Evolutionary conservation across 495 filamentous ascomycete species (phyloP).

Genomic region (Sabuloglossum arenarium): DNA sequence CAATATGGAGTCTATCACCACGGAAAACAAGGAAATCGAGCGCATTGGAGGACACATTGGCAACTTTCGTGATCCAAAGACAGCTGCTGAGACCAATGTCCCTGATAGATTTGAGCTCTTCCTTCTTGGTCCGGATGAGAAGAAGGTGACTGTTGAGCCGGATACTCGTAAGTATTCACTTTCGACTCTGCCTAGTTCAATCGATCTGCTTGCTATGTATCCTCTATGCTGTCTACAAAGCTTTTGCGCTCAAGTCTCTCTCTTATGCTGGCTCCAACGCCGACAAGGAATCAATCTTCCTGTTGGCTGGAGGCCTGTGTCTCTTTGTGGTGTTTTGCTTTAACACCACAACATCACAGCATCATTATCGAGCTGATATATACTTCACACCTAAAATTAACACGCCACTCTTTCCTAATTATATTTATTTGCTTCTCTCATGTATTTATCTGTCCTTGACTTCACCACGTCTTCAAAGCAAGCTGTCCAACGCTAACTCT

Average conservation of each 20-base stretch:
- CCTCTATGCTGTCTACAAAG: too few relatives aligned
- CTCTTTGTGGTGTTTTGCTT: too few relatives aligned
- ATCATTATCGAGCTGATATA: too few relatives aligned
- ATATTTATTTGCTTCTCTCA: not conserved
- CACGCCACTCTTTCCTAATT: not conserved
- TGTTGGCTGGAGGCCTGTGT: not conserved
- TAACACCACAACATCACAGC: too few relatives aligned
- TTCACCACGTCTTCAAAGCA: not conserved
- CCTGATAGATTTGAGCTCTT: constrained; percentile 70
- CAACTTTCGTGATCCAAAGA: not conserved
- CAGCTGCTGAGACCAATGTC: constrained; percentile 10
- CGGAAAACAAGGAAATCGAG: not conserved
- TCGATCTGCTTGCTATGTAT: not conserved
- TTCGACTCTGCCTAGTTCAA: not conserved
- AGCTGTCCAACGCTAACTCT: not conserved
- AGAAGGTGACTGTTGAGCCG: constrained; percentile 67
- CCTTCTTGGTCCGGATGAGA: constrained; percentile 66
- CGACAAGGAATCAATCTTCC: not conserved
- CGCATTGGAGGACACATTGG: not conserved
- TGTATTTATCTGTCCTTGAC: not conserved
- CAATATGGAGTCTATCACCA: not conserved
- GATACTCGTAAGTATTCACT: constrained; percentile 52
- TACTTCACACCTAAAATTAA: too few relatives aligned
- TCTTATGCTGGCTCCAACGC: not conserved
- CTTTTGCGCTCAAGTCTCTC: not conserved